Evolutionary conservation across 441 rosid genomes (phyloP), one percentile per base, ranked within the genome.

Genomic region (Erodium trifolium): DNA sequence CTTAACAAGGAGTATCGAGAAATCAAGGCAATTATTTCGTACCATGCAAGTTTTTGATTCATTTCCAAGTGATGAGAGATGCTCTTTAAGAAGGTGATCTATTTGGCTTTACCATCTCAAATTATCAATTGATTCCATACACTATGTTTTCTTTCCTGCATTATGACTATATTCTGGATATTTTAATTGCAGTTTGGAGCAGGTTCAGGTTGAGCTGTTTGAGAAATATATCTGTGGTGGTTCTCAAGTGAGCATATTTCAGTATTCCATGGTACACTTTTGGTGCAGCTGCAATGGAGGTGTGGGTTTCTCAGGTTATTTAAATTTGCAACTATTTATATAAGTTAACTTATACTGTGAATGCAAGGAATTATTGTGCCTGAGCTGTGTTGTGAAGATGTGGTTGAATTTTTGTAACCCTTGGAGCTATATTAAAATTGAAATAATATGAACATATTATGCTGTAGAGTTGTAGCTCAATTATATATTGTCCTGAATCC

Each of bases 101-200:
- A 57, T 18, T 57, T 17, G 6, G 27, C 27, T 57, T 57, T 16
- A 57, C 7, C 9, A 37, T 37, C 41, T 37, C 41, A 37, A 37
- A 37, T 37, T 37, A 8, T 37, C 41, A 37, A 5, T 37, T 37
- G 41, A 37, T 37, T 5, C 9, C 57, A 13, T n/a, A 16, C 60
- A 14, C 60, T 57, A 67, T 35, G 12, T 67, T 45, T 69, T 45
- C 70, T 67, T 70, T 75, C 43, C 76, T 77, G 70, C 68, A 77
- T 71, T 81, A 72, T 77, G 71, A 65, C 77, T 71, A 73, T 80
- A 79, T 82, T 79, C 78, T 76, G 82, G 82, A 75, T 82, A 84
- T 81, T 77, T 86, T 74, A 77, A 78, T 91, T 84, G 85, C 95
- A 93, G 98, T 88, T 78, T 89, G 89, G 98, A 91, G 93, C 86